Evolutionary conservation across 1,284 basidiomycete genomes (phyloP).

Genomic region (Trichosporon ovoides): DNA sequence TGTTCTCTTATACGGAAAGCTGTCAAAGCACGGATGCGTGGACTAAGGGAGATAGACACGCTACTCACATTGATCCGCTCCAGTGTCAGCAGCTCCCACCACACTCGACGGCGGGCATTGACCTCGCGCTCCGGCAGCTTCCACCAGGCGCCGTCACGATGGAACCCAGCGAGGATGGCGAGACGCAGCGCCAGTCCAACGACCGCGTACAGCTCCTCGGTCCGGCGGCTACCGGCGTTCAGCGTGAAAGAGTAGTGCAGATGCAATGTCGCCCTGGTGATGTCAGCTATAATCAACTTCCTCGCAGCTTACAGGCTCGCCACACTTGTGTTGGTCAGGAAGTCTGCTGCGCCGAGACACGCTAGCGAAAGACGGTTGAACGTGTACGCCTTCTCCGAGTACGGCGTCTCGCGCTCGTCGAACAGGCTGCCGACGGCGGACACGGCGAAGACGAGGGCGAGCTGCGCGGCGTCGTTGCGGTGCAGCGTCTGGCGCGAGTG

Average conservation of each 20-base stretch:
- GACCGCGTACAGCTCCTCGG: background rate
- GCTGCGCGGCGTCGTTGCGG: constrained; percentile 2
- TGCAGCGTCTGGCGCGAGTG: background rate
- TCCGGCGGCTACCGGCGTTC: background rate
- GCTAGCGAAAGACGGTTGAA: constrained; percentile 1
- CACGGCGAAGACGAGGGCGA: constrained; percentile 1
- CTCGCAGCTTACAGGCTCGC: background rate
- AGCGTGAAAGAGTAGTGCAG: constrained; percentile 6
- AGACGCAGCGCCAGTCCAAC: background rate
- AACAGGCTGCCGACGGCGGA: background rate
- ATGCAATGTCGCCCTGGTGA: background rate
- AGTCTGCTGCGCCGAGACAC: background rate
- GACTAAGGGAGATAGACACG: background rate
- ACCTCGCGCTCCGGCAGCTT: constrained; percentile 1
- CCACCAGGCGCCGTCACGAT: constrained; percentile 1
- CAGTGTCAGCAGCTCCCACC: constrained; percentile 2
- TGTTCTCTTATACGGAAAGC: no score
- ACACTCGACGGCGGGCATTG: background rate
- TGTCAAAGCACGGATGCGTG: no score
- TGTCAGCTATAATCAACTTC: background rate
- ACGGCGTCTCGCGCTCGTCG: background rate
- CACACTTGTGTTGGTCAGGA: constrained; percentile 1
- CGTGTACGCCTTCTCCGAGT: background rate
- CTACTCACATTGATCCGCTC: background rate
- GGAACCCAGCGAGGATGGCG: background rate